These are phyloP conservation scores for Ochetophila trinervis DNA, from an alignment of 306 rosid genomes.

Conservation along the genomic window DNA sequence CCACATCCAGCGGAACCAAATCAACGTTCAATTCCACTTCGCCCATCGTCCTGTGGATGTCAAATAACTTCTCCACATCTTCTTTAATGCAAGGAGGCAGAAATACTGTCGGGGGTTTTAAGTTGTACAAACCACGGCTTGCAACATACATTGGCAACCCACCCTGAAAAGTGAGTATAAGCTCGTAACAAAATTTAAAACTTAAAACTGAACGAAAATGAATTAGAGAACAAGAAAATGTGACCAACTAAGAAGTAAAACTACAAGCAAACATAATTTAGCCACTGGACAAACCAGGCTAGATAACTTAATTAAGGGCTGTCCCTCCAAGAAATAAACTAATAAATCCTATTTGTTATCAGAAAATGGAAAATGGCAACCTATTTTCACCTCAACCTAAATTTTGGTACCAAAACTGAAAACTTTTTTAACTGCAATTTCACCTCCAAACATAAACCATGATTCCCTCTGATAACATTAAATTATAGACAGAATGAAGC, in stretches of 20 bases:
- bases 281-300: background rate
- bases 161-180: constrained; percentile 54
- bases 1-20: constrained; percentile 82
- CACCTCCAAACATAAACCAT: background rate
- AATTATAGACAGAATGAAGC: background rate
- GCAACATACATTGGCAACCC: constrained; percentile 95
- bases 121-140: constrained; percentile 82
- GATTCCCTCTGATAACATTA: background rate
- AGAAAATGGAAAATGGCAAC: background rate
- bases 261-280: background rate
- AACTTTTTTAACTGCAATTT: background rate
- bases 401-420: constrained; percentile 7
- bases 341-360: background rate
- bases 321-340: background rate
- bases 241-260: background rate
- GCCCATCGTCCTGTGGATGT: constrained; percentile 81
- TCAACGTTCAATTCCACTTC: constrained; percentile 75
- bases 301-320: background rate
- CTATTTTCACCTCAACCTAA: background rate
- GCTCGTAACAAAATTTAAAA: constrained; percentile 12
- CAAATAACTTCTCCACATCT: constrained; percentile 82
- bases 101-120: constrained; percentile 84
- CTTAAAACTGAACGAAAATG: constrained; percentile 11
- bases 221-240: background rate
- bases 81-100: constrained; percentile 88